phyloP scores from a whole-genome alignment of 2,329 filamentous ascomycete species.

The Aspergillus niger region DNA sequence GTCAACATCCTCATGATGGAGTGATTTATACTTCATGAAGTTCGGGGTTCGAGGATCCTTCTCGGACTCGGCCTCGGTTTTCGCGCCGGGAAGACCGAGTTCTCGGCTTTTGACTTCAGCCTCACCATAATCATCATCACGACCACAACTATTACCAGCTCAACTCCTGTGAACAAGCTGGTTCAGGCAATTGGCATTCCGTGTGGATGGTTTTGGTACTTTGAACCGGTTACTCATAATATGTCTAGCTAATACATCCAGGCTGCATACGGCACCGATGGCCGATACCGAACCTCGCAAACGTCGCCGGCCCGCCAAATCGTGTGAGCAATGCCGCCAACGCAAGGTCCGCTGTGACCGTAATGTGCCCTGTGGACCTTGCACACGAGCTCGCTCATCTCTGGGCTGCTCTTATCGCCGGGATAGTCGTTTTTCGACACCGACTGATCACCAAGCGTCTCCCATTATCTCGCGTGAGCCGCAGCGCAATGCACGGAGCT shows the following conservation, averaged over 20 bases:
- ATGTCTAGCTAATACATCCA: not conserved
- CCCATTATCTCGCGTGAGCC: constrained; percentile 6
- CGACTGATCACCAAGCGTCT: constrained; percentile 7
- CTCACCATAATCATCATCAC: not conserved
- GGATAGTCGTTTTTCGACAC: not conserved
- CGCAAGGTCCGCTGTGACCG: constrained; percentile 36
- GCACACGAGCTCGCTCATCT: constrained; percentile 23
- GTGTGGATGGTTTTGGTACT: too few relatives aligned
- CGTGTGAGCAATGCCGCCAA: constrained; percentile 33
- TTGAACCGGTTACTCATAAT: too few relatives aligned
- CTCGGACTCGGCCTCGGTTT: not conserved
- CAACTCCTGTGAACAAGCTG: not conserved
- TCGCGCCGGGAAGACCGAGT: not conserved
- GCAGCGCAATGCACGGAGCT: not conserved
- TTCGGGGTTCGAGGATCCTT: not conserved
- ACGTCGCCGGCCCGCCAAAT: constrained; percentile 30
- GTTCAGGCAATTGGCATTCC: not conserved
- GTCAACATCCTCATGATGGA: not conserved
- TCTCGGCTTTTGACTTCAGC: not conserved
- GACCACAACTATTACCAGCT: not conserved
- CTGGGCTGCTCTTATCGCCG: constrained; percentile 29
- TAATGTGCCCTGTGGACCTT: constrained; percentile 30
- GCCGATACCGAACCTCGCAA: constrained; percentile 23
- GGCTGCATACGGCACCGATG: not conserved
- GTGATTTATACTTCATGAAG: not conserved